These are phyloP conservation scores for Pontederia paniculata DNA, from an alignment of 176 grass and related monocot genomes.

Conservation along the genomic window DNA sequence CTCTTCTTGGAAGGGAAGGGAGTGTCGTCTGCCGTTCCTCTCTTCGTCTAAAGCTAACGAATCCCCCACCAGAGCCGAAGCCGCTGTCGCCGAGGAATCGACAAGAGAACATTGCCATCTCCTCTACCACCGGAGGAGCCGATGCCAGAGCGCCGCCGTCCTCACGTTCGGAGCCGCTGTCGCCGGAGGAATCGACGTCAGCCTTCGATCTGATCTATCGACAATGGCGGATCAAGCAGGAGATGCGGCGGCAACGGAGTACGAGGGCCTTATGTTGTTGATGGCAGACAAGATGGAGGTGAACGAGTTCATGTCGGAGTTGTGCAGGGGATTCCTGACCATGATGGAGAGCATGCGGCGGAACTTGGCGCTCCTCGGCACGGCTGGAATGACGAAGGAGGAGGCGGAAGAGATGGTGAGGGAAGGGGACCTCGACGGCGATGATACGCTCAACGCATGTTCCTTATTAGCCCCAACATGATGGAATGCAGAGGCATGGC, in stretches of 20 bases:
- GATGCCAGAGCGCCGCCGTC: no score
- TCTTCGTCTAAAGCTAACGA: no score
- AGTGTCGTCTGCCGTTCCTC: no score
- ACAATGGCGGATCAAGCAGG: no score
- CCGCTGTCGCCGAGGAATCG: no score
- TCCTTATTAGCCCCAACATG: slow-evolving; percentile 58
- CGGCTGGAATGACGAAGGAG: slow-evolving; percentile 34
- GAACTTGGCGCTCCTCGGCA: slow-evolving; percentile 33
- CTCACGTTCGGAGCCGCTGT: no score
- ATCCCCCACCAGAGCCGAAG: no score
- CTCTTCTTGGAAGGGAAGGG: no score
- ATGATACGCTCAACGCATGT: slow-evolving; percentile 69
- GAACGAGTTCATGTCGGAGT: slow-evolving; percentile 46
- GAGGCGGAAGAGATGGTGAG: slow-evolving; percentile 59
- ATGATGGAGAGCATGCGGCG: slow-evolving; percentile 43
- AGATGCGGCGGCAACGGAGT: slow-evolving; percentile 7
- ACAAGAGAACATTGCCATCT: no score
- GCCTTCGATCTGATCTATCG: no score
- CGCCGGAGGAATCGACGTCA: no score
- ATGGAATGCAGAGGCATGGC: slow-evolving; percentile 46
- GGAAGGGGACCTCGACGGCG: slow-evolving; percentile 68
- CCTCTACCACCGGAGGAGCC: no score
- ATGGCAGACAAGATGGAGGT: slow-evolving; percentile 50
- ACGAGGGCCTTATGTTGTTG: slow-evolving; percentile 67
- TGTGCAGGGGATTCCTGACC: slow-evolving; percentile 66